A percentile compares a stretch with the other conserved stretches of the same genome.
phyloP scores from a whole-genome alignment of 2,329 filamentous ascomycete species.

The Remersonia thermophila region DNA sequence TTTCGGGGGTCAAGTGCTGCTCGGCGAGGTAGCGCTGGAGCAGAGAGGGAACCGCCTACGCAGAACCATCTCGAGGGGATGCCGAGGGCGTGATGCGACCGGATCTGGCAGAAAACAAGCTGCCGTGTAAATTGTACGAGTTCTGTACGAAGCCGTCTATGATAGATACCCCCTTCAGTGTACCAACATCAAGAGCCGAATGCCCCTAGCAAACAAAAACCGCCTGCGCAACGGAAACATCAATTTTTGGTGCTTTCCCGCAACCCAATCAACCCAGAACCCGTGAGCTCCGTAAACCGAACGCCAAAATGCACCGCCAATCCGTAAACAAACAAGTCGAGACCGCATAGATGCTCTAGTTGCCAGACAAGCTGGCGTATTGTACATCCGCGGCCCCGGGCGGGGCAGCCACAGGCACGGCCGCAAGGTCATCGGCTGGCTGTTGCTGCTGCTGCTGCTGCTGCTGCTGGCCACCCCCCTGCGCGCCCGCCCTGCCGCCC shows the following conservation, averaged over 20 bases:
- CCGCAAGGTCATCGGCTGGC: slow-evolving; percentile 20
- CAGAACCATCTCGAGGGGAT: neutral
- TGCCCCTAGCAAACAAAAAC: slow-evolving; percentile 4
- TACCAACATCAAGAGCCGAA: slow-evolving; percentile 17
- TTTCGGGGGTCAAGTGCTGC: slow-evolving; percentile 20
- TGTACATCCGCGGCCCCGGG: slow-evolving; percentile 67
- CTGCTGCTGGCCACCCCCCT: slow-evolving; percentile 14
- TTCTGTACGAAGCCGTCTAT: slow-evolving; percentile 15
- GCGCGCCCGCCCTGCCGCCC: slow-evolving; percentile 15
- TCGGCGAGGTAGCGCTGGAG: slow-evolving; percentile 13
- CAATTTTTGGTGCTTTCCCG: neutral
- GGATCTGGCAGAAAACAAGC: slow-evolving; percentile 6
- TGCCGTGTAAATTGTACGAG: slow-evolving; percentile 9
- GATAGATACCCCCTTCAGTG: slow-evolving; percentile 20
- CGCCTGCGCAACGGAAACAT: slow-evolving; percentile 9
- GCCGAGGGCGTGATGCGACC: neutral
- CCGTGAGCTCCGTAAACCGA: neutral
- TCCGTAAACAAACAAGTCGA: slow-evolving; percentile 2
- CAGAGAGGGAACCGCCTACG: no score
- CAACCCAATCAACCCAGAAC: neutral
- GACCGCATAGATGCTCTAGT: slow-evolving; percentile 12
- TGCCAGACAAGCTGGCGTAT: slow-evolving; percentile 74
- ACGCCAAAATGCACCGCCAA: neutral
- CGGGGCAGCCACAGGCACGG: slow-evolving; percentile 54
- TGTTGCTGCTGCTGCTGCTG: slow-evolving; percentile 6